Conservation (phyloP, 495 filamentous ascomycete genomes). For the Cryomyces antarcticus region DNA sequence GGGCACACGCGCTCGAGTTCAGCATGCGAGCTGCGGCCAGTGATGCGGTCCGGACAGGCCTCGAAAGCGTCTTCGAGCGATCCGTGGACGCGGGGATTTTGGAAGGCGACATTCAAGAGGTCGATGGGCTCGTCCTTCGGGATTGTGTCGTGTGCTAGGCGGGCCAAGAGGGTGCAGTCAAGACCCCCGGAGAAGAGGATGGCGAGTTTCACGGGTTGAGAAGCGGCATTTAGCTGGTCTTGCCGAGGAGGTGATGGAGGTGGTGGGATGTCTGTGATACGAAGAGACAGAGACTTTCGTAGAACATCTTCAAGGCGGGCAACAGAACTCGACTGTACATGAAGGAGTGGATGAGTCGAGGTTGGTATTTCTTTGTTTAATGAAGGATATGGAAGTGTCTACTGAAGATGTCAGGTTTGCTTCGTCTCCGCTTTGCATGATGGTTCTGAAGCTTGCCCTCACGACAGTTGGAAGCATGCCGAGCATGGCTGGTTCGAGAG, state of each 20-base stretch:
- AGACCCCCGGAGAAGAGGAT: conserved; percentile 88
- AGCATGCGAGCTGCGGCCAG: conserved; percentile 51
- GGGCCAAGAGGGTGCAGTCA: conserved; percentile 76
- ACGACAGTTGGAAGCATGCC: no score
- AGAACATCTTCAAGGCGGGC: conserved; percentile 35
- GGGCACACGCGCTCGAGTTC: conserved; percentile 60
- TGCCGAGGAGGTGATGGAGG: conserved; percentile 17
- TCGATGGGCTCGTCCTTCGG: conserved; percentile 51
- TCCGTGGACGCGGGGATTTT: conserved; percentile 50
- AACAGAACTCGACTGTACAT: conserved; percentile 31
- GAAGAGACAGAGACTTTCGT: conserved; percentile 37
- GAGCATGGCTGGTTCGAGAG: no score
- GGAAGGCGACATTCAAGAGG: conserved; percentile 88
- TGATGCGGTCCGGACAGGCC: conserved; percentile 73
- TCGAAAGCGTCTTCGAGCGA: conserved; percentile 34
- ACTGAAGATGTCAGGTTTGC: neutral
- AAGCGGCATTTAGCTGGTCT: conserved; percentile 9
- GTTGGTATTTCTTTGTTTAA: conserved; percentile 9
- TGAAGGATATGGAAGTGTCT: conserved; percentile 8
- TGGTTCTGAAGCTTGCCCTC: no score
- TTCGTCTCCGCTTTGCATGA: no score
- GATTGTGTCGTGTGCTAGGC: conserved; percentile 61
- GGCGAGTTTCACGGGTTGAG: conserved; percentile 35
- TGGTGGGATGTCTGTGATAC: conserved; percentile 47
- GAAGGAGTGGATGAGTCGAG: conserved; percentile 17